These are phyloP conservation scores for Chytriomyces confervae DNA, from an alignment of 192 early-diverging fungal genomes.

Conservation along the genomic window DNA sequence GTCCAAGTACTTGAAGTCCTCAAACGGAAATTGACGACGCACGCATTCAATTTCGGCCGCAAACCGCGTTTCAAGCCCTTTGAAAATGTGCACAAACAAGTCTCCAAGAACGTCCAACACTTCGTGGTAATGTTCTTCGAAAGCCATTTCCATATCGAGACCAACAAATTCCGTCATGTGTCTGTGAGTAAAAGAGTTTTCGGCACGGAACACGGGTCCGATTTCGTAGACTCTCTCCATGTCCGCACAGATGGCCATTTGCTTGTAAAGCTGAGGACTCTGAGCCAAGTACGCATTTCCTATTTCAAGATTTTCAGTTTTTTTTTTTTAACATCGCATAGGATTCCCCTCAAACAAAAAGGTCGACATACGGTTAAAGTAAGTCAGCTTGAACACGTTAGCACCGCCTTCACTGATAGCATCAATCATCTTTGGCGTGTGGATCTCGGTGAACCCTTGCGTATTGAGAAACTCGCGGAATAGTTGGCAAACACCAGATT, in stretches of 20 bases:
- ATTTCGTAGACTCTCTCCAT: constrained; percentile 99
- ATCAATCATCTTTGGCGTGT: constrained; percentile 95
- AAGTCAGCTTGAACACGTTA: constrained; percentile 96
- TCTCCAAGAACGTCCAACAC: constrained; percentile 91
- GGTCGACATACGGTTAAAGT: constrained; percentile 76
- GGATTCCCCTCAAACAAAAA: background rate
- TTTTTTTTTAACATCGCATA: background rate
- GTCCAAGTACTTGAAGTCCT: constrained; percentile 84
- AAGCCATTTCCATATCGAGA: constrained; percentile 98
- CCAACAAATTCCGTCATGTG: constrained; percentile 99
- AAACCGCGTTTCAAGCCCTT: constrained; percentile 82
- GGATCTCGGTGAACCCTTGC: constrained; percentile 91
- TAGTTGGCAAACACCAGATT: constrained; percentile 88
- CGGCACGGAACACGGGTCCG: constrained; percentile 93
- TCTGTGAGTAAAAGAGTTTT: constrained; percentile 95
- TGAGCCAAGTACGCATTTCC: constrained; percentile 91
- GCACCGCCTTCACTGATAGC: constrained; percentile 96
- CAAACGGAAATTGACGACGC: constrained; percentile 88
- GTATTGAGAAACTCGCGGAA: constrained; percentile 93
- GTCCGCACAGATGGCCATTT: constrained; percentile 97
- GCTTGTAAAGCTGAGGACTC: constrained; percentile 99
- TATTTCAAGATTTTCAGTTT: constrained; percentile 28
- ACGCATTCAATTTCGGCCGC: constrained; percentile 85
- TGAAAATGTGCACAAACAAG: constrained; percentile 90
- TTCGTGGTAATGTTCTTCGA: constrained; percentile 99